Percentiles rank a stretch among this genome's conserved stretches.
Conservation (phyloP, 1,284 basidiomycete species). For the Malassezia yamatoensis region DNA sequence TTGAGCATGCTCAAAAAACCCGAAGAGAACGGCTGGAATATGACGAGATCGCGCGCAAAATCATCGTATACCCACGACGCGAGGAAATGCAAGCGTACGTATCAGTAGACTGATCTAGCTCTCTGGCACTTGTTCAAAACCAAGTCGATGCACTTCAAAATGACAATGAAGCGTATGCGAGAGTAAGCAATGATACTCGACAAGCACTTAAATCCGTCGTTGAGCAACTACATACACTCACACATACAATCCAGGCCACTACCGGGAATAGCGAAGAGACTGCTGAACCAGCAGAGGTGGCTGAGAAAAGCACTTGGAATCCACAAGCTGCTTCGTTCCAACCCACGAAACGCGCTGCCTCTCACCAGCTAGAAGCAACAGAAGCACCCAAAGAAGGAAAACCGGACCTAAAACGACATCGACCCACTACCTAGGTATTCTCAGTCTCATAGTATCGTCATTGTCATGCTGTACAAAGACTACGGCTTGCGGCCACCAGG, state of each 20-base stretch:
- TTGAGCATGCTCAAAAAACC: not conserved
- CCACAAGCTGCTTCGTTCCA: too few species aligned
- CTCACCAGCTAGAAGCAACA: too few species aligned
- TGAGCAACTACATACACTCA: not conserved
- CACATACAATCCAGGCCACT: not conserved
- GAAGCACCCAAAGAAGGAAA: not conserved
- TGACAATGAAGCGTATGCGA: slow-evolving; percentile 3
- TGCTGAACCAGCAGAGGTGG: not conserved
- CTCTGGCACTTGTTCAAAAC: not conserved
- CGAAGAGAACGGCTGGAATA: slow-evolving; percentile 7
- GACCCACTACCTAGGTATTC: not conserved
- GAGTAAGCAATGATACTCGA: not conserved
- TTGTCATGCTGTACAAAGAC: slow-evolving; percentile 12
- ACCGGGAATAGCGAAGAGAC: not conserved
- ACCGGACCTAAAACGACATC: not conserved
- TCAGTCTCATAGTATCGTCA: not conserved
- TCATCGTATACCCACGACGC: slow-evolving; percentile 16
- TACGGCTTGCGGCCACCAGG: slow-evolving; percentile 14
- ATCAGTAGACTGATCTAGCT: not conserved
- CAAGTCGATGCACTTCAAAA: slow-evolving; percentile 1
- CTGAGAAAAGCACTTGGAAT: not conserved
- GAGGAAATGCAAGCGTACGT: slow-evolving; percentile 13
- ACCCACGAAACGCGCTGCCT: too few species aligned
- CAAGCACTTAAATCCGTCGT: not conserved
- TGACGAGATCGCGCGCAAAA: slow-evolving; percentile 13